Base-by-base conservation (phyloP, 352 stramenopile genomes). In the Phytophthora sojae region DNA sequence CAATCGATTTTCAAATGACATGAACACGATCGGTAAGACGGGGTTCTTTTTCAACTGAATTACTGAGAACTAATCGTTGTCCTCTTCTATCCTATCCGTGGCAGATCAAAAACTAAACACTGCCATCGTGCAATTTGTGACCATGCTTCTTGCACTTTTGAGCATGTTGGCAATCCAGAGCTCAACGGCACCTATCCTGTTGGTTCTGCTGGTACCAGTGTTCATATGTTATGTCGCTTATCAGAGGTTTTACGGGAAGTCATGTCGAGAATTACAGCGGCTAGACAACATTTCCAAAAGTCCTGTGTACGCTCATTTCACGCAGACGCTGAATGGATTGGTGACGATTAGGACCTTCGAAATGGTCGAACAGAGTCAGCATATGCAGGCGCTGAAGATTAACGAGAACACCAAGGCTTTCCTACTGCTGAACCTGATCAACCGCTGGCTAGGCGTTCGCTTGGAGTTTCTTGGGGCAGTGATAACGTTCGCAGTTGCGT, bases 381-480 rank as follows among this genome's bases (percentile, higher is more conserved):
- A 63, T 3, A 62, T 64, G 14, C 74, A 92, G 71, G 77, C 76
- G 9, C 19, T 51, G 4, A 78, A 75, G n/a, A 73, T 95, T 39
- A 86, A 94, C 65, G 54, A 82, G 35, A 93, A 93, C 75, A 87
- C 85, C 1, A 81, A 80, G 54, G 96, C 97, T 5, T 99, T 98
- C 64, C 88, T 97, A 64, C 73, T 96, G 9, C 86, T 95, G 17
- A 97, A 97, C 68, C 65, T 90, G 23, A 90, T 97, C 26, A 98
- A 99, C 67, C 97, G 96, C 45, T 99, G 97, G 97, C 78, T 99
- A 6, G 95, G 91, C 6, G 84, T 99, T 50, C 88, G 98, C 7
- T 81, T 99, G 11, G 96, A 93, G 44, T 76, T 75, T n/a, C 67
- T 96, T 3, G 85, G 86, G 1, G 85, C 96, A 8, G 37, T 97